Base-by-base conservation (phyloP, 164 flowering plant species). In the Umbellularia californica region DNA sequence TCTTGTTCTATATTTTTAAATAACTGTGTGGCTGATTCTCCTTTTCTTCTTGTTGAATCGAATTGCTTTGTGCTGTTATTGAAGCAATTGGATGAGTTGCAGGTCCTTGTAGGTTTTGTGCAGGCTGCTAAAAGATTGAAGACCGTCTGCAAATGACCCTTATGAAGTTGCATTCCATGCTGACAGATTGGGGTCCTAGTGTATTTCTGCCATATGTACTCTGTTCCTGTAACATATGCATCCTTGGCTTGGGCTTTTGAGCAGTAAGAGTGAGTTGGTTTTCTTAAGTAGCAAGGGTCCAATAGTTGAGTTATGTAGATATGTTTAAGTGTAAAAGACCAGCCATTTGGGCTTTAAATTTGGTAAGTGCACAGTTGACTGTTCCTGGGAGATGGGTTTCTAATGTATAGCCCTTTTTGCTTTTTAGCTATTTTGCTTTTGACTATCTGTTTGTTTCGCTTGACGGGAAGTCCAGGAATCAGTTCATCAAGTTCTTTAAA, bases 11-110 rank as follows among this genome's bases (percentile, higher is more conserved):
- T 15, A 55, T 15, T 55, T 15, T 55, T 17, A 15, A 55, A 55
- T 5, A 20, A 55, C 60, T 14, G 1, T 35, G 47, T 9, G 47
- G 24, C 17, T 65, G 15, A 65, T 65, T 65, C 13, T 23, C 28
- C 5, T 20, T 25, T 28, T n/a, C 5, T 30, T 30, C 0, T 0
- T 71, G 74, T 75, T 35, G 65, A 72, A 67, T 14, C 79, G 41
- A 65, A 75, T 71, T 75, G 78, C 33, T 75, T 60, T 70, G 58
- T 19, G 20, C 69, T 55, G 60, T 80, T 50, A 69, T 84, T 17
- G 86, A 66, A 93, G 96, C 93, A 89, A 89, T 83, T 93, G 90
- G 98, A 93, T 70, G 98, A 93, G 89, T 74, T 90, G 83, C 95
- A 93, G 84, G 98, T 93, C 20, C 89, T 93, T 23, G 82, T 80